Base-by-base conservation (phyloP, 257 asterid genomes). In the Lycium barbarum region DNA sequence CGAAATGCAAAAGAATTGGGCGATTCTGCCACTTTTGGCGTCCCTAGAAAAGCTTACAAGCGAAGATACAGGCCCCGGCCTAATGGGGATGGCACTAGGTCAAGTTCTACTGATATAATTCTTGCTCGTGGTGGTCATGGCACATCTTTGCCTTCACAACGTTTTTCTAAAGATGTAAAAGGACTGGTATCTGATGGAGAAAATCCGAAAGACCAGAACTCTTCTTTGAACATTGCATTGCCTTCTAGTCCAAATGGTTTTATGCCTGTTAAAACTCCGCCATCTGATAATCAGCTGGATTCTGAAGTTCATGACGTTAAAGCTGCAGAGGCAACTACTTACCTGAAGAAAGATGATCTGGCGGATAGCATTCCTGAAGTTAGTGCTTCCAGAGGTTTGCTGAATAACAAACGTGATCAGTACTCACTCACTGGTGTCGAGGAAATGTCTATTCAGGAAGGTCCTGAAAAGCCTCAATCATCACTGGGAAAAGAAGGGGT, bases 21-120 rank as follows among this genome's bases (percentile, higher is more conserved):
- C 49, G 90, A 89, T 88, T 89, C 97, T 87, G 91, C 94, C 87
- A 84, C 93, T 66, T 89, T 92, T 84, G 83, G 87, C 58, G 79
- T 91, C 83, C 95, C 95, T 10, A 93, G 88, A 87, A 94, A 94
- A 91, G 93, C 98, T 47, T 94, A 95, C 84, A 91, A 80, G 88
- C 93, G 99, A 66, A 88, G 97, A 86, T 43, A 88, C 86, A 91
- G 96, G 85, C 85, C 97, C 85, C 89, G 93, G 26, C 90, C 93
- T 70, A 95, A 86, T 88, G 95, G 93, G 35, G 97, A 93, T 58
- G 93, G 91, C 85, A 85, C 90, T 85, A 91, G 90, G 88, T 88
- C 91, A 83, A 90, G 89, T 87, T 89, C 98, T 76, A 86, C 89
- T 68, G 97, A 94, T 79, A 90, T 88, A 80, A 88, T 89, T 86